Evolutionary conservation across 805 yeast species (phyloP).

Genomic region (Candida ovalis): DNA sequence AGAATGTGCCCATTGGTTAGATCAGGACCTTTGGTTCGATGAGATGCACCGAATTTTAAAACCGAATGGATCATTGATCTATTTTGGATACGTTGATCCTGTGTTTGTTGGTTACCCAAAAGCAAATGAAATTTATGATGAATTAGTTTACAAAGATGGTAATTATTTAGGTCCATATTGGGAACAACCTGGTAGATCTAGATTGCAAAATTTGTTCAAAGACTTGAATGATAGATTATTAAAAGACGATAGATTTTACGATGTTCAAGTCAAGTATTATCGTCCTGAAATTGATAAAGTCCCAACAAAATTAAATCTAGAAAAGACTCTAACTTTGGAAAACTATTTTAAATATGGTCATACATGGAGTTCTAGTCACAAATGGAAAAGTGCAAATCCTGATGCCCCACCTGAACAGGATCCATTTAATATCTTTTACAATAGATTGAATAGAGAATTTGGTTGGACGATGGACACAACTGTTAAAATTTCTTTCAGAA

Average conservation of each 20-base stretch:
- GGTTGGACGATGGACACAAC: slow-evolving; percentile 42
- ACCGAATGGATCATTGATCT: slow-evolving; percentile 50
- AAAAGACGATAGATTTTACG: slow-evolving; percentile 21
- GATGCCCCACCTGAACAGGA: slow-evolving; percentile 23
- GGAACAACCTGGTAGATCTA: slow-evolving; percentile 78
- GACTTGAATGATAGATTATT: slow-evolving; percentile 42
- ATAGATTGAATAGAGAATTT: slow-evolving; percentile 36
- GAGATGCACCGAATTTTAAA: slow-evolving; percentile 36
- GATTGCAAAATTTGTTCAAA: slow-evolving; percentile 42
- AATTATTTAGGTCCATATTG: slow-evolving; percentile 62
- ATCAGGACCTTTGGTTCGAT: slow-evolving; percentile 21
- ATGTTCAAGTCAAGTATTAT: slow-evolving; percentile 31
- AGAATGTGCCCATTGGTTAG: slow-evolving; percentile 84
- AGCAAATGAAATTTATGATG: slow-evolving; percentile 49
- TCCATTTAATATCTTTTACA: slow-evolving; percentile 32
- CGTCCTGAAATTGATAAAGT: slow-evolving; percentile 17
- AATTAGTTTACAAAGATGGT: slow-evolving; percentile 40
- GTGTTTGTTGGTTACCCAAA: slow-evolving; percentile 45
- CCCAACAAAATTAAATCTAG: slow-evolving; percentile 29
- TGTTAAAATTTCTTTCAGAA: slow-evolving; percentile 45
- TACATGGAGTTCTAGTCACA: slow-evolving; percentile 73
- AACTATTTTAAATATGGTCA: slow-evolving; percentile 49
- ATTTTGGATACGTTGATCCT: slow-evolving; percentile 80
- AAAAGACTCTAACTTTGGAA: slow-evolving; percentile 38
- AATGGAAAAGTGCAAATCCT: slow-evolving; percentile 42